Evolutionary conservation across 108 stramenopile species (phyloP).

Genomic region (Nitzschia palea): DNA sequence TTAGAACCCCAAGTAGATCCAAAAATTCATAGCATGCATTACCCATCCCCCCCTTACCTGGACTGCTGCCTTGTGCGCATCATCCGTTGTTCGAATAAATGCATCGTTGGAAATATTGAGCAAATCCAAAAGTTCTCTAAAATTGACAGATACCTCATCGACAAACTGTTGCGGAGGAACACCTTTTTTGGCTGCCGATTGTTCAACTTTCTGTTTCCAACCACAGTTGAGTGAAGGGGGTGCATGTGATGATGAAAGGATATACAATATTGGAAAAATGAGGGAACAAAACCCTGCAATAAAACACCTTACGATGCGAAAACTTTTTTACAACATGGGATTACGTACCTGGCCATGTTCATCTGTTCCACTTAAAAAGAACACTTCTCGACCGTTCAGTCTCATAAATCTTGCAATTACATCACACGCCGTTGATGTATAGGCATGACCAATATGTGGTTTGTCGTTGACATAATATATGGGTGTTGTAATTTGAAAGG

Average conservation of each 20-base stretch:
- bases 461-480: slow-evolving; percentile 99
- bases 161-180: slow-evolving; percentile 82
- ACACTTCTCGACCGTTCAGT: slow-evolving; percentile 85
- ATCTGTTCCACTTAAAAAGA: slow-evolving; percentile 96
- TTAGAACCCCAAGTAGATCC: too few species aligned
- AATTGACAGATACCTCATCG: slow-evolving; percentile 73
- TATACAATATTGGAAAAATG: not conserved
- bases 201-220: slow-evolving; percentile 83
- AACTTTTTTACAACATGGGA: too few species aligned
- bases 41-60: slow-evolving; percentile 29
- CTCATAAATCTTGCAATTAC: slow-evolving; percentile 95
- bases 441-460: slow-evolving; percentile 99
- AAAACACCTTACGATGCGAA: not conserved
- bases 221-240: too few species aligned
- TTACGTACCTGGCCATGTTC: slow-evolving; percentile 91
- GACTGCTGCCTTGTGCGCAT: slow-evolving; percentile 79
- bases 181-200: slow-evolving; percentile 74
- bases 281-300: not conserved
- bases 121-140: slow-evolving; percentile 78
- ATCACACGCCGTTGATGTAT: slow-evolving; percentile 95
- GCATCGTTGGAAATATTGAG: slow-evolving; percentile 84
- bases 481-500: slow-evolving; percentile 96
- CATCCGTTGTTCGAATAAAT: slow-evolving; percentile 93
- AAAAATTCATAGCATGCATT: not conserved
- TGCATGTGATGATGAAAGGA: not conserved